Conservation (phyloP, 2,329 filamentous ascomycete genomes). For the Lachnellula suecica region DNA sequence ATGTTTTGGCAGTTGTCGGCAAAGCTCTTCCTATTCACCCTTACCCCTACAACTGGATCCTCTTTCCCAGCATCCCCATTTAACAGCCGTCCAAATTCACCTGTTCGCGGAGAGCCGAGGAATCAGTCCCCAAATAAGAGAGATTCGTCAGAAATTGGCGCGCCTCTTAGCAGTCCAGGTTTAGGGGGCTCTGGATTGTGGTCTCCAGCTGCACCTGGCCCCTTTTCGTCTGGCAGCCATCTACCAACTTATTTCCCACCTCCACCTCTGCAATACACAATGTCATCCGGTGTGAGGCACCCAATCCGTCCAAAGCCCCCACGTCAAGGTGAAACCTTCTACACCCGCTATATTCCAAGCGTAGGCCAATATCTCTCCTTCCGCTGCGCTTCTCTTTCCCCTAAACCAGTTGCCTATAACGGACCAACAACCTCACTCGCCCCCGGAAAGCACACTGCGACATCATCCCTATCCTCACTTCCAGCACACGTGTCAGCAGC, state of each 20-base stretch:
- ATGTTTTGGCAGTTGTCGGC: conserved; percentile 93
- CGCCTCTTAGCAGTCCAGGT: conserved; percentile 20
- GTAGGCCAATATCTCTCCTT: conserved; percentile 85
- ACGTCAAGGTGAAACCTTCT: conserved; percentile 87
- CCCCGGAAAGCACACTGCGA: conserved; percentile 27
- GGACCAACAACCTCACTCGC: conserved; percentile 47
- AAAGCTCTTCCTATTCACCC: conserved; percentile 82
- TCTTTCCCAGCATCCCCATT: conserved; percentile 51
- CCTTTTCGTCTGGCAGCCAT: conserved; percentile 80
- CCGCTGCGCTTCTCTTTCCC: conserved; percentile 72
- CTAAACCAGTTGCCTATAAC: conserved; percentile 61
- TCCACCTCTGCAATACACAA: conserved; percentile 75
- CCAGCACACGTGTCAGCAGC: conserved; percentile 35
- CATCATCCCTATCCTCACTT: conserved; percentile 28
- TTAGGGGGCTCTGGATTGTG: conserved; percentile 34
- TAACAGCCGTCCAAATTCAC: conserved; percentile 54
- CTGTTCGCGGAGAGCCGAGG: conserved; percentile 37
- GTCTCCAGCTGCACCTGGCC: conserved; percentile 49
- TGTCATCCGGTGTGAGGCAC: conserved; percentile 77
- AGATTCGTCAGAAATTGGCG: conserved; percentile 40
- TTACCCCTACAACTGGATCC: conserved; percentile 52
- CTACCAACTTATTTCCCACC: conserved; percentile 91
- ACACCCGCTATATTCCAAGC: conserved; percentile 82
- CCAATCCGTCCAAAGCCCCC: conserved; percentile 86
- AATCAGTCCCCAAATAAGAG: conserved; percentile 31